These are phyloP conservation scores for Obelidium mucronatum DNA, from an alignment of 192 early-diverging fungal species.

Conservation along the genomic window DNA sequence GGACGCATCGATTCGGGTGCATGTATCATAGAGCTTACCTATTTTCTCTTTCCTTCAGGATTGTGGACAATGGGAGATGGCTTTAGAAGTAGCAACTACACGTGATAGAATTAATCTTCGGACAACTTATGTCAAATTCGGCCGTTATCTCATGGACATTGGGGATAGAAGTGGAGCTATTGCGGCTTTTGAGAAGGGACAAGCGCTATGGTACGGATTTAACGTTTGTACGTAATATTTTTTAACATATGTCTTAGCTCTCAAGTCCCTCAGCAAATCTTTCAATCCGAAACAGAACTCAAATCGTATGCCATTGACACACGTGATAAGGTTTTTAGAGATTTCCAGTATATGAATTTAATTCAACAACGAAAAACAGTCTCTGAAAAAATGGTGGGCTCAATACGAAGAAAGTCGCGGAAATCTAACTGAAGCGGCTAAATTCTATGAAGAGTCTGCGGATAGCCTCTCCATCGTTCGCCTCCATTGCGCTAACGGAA, in stretches of 20 bases:
- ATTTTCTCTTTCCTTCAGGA: slow-evolving; percentile 8
- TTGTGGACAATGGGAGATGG: slow-evolving; percentile 56
- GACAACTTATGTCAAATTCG: slow-evolving; percentile 58
- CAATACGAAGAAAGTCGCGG: slow-evolving; percentile 58
- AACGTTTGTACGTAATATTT: not conserved
- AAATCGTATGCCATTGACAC: slow-evolving; percentile 31
- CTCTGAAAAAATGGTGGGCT: slow-evolving; percentile 62
- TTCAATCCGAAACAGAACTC: slow-evolving; percentile 23
- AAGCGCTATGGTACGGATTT: slow-evolving; percentile 14
- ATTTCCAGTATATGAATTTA: slow-evolving; percentile 18
- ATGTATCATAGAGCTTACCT: not conserved
- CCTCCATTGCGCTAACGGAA: slow-evolving; percentile 53
- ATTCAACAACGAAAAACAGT: slow-evolving; percentile 20
- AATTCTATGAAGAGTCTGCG: slow-evolving; percentile 53
- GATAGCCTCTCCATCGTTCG: slow-evolving; percentile 58
- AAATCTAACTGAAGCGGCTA: slow-evolving; percentile 49
- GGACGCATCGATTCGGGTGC: not conserved
- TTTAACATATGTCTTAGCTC: not conserved
- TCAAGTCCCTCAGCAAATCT: slow-evolving; percentile 21
- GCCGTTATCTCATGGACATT: slow-evolving; percentile 49
- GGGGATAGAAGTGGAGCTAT: slow-evolving; percentile 58
- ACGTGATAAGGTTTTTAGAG: slow-evolving; percentile 12
- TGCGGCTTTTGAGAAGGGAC: slow-evolving; percentile 61
- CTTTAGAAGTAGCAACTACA: slow-evolving; percentile 50
- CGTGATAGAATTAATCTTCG: slow-evolving; percentile 53